Evolutionary conservation across 1,139 yeast species (phyloP).

Genomic region (Blastobotrys indianensis): DNA sequence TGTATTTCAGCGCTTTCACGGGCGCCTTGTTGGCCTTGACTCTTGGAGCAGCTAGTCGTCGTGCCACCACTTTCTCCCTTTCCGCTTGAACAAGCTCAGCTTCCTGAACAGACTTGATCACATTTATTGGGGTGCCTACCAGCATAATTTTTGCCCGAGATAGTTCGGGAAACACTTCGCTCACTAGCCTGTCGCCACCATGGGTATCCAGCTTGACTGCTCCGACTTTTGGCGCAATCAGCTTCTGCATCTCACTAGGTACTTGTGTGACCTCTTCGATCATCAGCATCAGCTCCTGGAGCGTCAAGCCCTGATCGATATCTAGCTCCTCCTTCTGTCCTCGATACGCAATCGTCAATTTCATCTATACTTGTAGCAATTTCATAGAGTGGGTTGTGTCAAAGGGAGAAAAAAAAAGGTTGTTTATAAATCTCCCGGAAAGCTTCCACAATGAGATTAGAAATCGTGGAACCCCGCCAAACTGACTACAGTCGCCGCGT

Average conservation of each 20-base stretch:
- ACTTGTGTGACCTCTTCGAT: conserved; percentile 27
- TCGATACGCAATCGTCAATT: conserved; percentile 18
- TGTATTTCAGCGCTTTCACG: conserved; percentile 20
- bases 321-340: conserved; percentile 20
- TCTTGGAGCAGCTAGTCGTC: conserved; percentile 8
- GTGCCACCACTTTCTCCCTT: conserved; percentile 14
- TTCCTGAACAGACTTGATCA: conserved; percentile 24
- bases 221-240: conserved; percentile 28
- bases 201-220: conserved; percentile 21
- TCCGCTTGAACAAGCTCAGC: conserved; percentile 24
- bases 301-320: conserved; percentile 18
- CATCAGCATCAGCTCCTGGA: conserved; percentile 22
- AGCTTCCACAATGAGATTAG: too few species aligned
- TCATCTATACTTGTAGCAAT: conserved; percentile 9
- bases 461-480: too few species aligned
- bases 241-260: conserved; percentile 28
- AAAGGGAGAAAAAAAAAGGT: too few species aligned
- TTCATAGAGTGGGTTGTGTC: too few species aligned
- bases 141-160: conserved; percentile 25
- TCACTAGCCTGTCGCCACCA: conserved; percentile 16
- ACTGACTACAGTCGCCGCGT: too few species aligned
- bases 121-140: conserved; percentile 27
- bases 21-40: conserved; percentile 5
- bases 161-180: conserved; percentile 21
- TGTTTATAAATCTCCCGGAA: too few species aligned